Base-by-base conservation (phyloP, 768 basidiomycete genomes). In the Postia placenta region DNA sequence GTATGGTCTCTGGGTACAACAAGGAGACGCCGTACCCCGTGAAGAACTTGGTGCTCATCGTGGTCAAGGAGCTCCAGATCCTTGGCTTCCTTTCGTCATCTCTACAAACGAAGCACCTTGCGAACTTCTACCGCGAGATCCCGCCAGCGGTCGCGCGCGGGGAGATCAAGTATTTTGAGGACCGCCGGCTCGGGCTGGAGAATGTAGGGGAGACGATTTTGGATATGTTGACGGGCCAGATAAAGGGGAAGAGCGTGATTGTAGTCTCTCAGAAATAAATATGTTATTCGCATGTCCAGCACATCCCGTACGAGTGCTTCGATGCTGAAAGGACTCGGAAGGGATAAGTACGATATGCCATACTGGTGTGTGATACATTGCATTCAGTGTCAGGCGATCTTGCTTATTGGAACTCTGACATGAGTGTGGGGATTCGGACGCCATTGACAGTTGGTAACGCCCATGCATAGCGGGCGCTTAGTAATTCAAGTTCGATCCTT, bases 91-190 rank as follows among this genome's bases (percentile, higher is more conserved):
- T 61, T 20, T 59, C 61, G 30, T 36, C 42, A 2, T 47, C 55
- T 12, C 48, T 58, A 22, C 38, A 48, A 1, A 43, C 38, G 1
- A 47, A 56, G 41, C 54, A 64, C 42, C 46, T 20, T 7, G 56
- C 48, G n/a, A 36, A 50, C 22, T 67, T 67, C 38, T 57, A 55
- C 33, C 14, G 42, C 12, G 59, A 58, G 52, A 47, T 64, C 25
- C 63, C 63, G 6, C 20, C 14, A 2, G 35, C 55, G 3, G 47
- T 64, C 30, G 60, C 60, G 12, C 30, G 52, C 23, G 61, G 65
- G 22, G 35, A 64, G 53, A 54, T 71, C 51, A 61, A 67, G 53
- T 58, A 64, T 42, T 36, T 54, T 50, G 60, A 71, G 54, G 45
- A 66, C 45, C 42, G 59, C 27, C 46, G 49, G 43, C 42, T 53